Evolutionary conservation across 2,329 filamentous ascomycete genomes (phyloP), one percentile per base, ranked within the genome.

Genomic region (Xylariomycetidae sp.): DNA sequence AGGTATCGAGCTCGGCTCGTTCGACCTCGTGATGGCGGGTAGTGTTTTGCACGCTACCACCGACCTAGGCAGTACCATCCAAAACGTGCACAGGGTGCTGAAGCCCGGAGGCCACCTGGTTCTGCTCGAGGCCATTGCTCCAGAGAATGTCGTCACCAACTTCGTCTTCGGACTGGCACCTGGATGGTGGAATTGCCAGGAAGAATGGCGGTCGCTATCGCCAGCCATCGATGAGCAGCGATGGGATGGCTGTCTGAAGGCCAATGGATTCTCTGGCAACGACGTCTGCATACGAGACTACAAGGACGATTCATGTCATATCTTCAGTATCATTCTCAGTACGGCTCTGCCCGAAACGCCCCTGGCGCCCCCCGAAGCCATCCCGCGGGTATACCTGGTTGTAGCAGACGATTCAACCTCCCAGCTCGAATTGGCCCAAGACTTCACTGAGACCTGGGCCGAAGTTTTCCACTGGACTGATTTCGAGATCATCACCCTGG

Each of bases 291-390:
- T 53, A 7, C 42, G 43, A 23, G 48, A 52, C 26, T 46, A 38
- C 26, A 16, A 39, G 10, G 29, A 39, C 12, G 44, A 48, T 6
- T 29, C 20, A 10, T 43, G 37, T 10, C 43, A 50, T 34, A 35
- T 42, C 22, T 44, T 42, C 27, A 51, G 45, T 25, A 48, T 52
- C 19, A 48, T 53, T 2, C 35, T 53, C 2, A 44, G 46, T 3
- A 50, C 43, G 17, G 46, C 46, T 10, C 24, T 34, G 8, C 35
- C 31, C 12, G 25, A 41, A 31, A 28, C 29, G 14, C 19, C n/a
- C 6, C 19, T 25, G 3, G 8, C 28, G 9, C 12, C 15, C 10
- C 18, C 20, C 25, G 23, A 18, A 16, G 16, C 19, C 9, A 18
- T 5, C 18, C n/a, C 27, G 17, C 36, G 27, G 10, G 24, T 44